Percentiles rank a stretch among this genome's conserved stretches.
Conservation (phyloP, 208 protist genomes). For the Leishmania lainsoni region DNA sequence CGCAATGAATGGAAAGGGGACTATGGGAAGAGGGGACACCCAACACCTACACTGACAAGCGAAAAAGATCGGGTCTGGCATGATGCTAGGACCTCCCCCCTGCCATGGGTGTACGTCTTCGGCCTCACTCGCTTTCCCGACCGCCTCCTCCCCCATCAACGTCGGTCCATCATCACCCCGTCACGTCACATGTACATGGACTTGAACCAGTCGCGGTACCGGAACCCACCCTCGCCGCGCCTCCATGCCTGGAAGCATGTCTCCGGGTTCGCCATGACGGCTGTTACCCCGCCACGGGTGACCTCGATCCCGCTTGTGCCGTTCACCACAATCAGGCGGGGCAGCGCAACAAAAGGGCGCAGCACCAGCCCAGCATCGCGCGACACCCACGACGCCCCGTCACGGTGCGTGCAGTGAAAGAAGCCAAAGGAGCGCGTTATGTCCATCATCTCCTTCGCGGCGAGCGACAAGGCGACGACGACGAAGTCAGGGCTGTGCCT, state of each 20-base stretch:
- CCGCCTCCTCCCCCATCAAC: not conserved
- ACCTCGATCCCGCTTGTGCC: constrained; percentile 67
- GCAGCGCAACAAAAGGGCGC: constrained; percentile 50
- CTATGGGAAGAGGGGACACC: not conserved
- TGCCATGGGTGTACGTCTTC: too few species aligned
- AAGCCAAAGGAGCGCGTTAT: constrained; percentile 73
- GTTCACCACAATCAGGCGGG: constrained; percentile 68
- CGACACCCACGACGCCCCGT: constrained; percentile 76
- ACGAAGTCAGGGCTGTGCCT: constrained; percentile 72
- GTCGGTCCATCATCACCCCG: not conserved
- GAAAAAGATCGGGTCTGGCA: not conserved
- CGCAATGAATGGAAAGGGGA: not conserved
- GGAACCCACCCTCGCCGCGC: constrained; percentile 36
- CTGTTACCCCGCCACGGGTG: constrained; percentile 67
- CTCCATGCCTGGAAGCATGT: constrained; percentile 75
- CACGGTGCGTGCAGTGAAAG: constrained; percentile 74
- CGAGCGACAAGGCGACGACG: constrained; percentile 70
- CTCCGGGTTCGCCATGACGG: constrained; percentile 56
- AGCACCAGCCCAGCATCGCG: constrained; percentile 67
- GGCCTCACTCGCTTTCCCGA: not conserved
- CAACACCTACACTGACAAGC: not conserved
- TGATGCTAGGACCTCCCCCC: not conserved
- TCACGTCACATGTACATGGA: constrained; percentile 21
- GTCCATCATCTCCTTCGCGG: constrained; percentile 70
- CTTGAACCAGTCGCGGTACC: constrained; percentile 20